Evolutionary conservation across 164 flowering plant genomes (phyloP).

Genomic region (Sedum album): DNA sequence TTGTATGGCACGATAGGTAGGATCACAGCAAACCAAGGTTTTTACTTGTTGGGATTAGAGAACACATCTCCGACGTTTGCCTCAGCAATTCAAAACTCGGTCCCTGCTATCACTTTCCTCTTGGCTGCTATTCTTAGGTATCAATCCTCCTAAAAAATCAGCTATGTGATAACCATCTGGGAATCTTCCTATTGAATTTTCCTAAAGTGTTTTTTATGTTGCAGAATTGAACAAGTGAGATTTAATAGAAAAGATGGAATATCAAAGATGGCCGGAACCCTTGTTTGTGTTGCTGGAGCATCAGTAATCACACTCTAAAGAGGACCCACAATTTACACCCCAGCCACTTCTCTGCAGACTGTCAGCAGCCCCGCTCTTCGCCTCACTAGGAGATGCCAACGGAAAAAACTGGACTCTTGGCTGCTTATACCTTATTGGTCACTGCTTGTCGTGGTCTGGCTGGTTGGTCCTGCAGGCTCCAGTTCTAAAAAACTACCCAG

Average conservation of each 20-base stretch:
- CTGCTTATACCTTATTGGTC: constrained; percentile 82
- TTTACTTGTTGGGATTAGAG: constrained; percentile 92
- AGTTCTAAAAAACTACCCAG: constrained; percentile 90
- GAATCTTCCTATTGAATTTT: too few species aligned
- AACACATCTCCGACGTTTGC: constrained; percentile 97
- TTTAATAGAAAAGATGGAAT: constrained; percentile 74
- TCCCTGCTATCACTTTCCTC: constrained; percentile 96
- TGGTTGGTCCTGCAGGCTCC: constrained; percentile 98
- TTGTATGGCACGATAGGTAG: constrained; percentile 25
- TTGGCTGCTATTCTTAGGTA: constrained; percentile 90
- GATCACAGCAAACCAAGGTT: constrained; percentile 96
- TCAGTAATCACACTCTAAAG: constrained; percentile 87
- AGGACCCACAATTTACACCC: constrained; percentile 77
- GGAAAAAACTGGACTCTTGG: constrained; percentile 95
- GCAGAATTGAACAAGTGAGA: constrained; percentile 86
- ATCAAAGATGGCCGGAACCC: constrained; percentile 67
- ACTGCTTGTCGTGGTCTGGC: constrained; percentile 92
- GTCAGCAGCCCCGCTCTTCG: constrained; percentile 9
- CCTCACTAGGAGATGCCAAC: constrained; percentile 55
- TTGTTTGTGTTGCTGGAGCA: constrained; percentile 79
- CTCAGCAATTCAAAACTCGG: constrained; percentile 95
- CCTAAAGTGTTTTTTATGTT: not conserved
- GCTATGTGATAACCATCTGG: not conserved
- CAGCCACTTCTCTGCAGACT: constrained; percentile 29
- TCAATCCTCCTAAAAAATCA: not conserved